Base-by-base conservation (phyloP, 116 monocot genomes). In the Phalaenopsis hybrid region DNA sequence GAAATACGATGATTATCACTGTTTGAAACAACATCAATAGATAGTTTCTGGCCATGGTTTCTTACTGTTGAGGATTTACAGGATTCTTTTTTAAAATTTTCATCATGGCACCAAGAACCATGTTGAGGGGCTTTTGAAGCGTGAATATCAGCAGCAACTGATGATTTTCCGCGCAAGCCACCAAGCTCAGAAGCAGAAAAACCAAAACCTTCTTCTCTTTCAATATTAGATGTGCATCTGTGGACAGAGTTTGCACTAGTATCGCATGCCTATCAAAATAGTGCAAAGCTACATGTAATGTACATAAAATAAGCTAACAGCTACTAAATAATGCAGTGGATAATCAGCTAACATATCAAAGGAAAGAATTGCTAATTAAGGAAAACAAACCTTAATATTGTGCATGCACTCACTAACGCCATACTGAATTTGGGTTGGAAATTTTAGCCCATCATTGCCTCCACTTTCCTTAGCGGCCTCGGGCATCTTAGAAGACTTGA, bases 191-290 rank as follows among this genome's bases (percentile, higher is more conserved):
- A 76, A 80, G 82, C 57, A 46, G 91, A 79, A 76, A 76, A 82
- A 70, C 82, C 82, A 83, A 49, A 79, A 75, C 51, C 77, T 79
- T 89, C 81, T 59, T 13, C 48, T 31, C 21, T 59, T 85, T 23
- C 83, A 77, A 52, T 63, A 59, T 48, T 84, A 8, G 44, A 44
- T 78, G 70, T 9, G 57, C 20, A 57, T 31, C 78, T 41, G 68
- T 12, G 55, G 10, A 81, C 48, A 44, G 28, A 33, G 45, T 63
- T 80, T 49, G 55, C 21, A 74, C 21, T 33, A 49, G 77, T 65
- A 76, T 74, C 68, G 55, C 46, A 79, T 57, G 41, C 79, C 91
- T 89, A 84, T 75, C 20, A 75, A 75, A 41, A 75, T n/a, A 75
- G 21, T 23, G 13, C 46, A 45, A 44, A 75, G 57, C 78, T 57